Conservation (phyloP, 2,329 filamentous ascomycete genomes). For the Calonectria henricotiae region DNA sequence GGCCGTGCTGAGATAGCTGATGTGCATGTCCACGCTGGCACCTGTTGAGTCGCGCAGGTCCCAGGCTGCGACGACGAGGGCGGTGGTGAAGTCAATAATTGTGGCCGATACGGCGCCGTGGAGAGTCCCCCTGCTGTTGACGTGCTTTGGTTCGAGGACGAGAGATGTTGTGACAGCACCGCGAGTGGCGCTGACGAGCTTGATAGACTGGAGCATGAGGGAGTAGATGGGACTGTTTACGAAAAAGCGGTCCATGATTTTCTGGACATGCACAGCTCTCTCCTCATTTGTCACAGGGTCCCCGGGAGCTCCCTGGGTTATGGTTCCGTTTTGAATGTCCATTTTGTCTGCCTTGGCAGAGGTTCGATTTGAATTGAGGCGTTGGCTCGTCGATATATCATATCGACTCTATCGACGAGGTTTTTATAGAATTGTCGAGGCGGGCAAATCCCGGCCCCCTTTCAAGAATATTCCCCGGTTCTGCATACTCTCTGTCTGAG, state of each 20-base stretch:
- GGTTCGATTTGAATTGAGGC: not conserved
- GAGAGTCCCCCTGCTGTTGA: conserved; percentile 78
- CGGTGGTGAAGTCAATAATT: conserved; percentile 82
- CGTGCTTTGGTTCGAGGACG: conserved; percentile 69
- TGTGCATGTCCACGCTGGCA: conserved; percentile 82
- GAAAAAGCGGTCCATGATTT: conserved; percentile 58
- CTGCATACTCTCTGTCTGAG: conserved; percentile 41
- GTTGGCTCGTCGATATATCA: not conserved
- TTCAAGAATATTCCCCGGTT: conserved; percentile 49
- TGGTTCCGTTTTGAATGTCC: conserved; percentile 37
- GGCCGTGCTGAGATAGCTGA: conserved; percentile 78
- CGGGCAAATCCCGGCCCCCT: conserved; percentile 50
- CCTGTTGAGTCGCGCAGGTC: conserved; percentile 76
- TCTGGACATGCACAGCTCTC: conserved; percentile 53
- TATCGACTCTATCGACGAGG: conserved; percentile 9
- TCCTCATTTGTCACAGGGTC: conserved; percentile 32
- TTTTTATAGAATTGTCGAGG: conserved; percentile 44
- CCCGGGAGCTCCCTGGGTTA: conserved; percentile 33
- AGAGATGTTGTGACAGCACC: conserved; percentile 69
- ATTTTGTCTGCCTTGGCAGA: conserved; percentile 30
- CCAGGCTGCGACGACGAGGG: conserved; percentile 79
- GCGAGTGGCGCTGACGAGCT: conserved; percentile 62
- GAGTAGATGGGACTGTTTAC: conserved; percentile 70
- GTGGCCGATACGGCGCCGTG: conserved; percentile 82
- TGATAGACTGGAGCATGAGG: conserved; percentile 60